A percentile compares a stretch with the other conserved stretches of the same genome.
phyloP scores from a whole-genome alignment of 495 filamentous ascomycete species.

The Saxispiralis lemnorum region DNA sequence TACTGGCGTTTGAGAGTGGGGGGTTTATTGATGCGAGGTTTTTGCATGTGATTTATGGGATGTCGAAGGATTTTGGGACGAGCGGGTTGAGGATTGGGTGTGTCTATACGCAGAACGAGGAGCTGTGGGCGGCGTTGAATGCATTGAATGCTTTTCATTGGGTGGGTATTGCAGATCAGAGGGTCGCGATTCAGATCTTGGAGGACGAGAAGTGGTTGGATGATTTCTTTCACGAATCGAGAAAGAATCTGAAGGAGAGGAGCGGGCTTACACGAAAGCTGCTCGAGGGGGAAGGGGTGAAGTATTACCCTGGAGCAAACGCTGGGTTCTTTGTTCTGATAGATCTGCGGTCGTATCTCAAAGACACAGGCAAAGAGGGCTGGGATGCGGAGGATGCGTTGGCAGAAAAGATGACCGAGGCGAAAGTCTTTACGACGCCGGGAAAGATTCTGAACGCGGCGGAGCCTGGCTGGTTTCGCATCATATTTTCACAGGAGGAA shows the following conservation, averaged over 20 bases:
- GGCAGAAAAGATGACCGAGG: slow-evolving; percentile 23
- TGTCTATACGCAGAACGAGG: slow-evolving; percentile 33
- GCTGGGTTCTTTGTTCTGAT: slow-evolving; percentile 46
- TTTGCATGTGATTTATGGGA: slow-evolving; percentile 44
- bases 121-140: slow-evolving; percentile 25
- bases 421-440: slow-evolving; percentile 30
- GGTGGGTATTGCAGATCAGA: slow-evolving; percentile 29
- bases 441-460: slow-evolving; percentile 30
- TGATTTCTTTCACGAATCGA: slow-evolving; percentile 29
- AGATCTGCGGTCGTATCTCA: slow-evolving; percentile 30
- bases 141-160: slow-evolving; percentile 29
- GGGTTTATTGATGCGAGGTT: slow-evolving; percentile 32
- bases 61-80: slow-evolving; percentile 43
- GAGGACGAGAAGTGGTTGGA: slow-evolving; percentile 31
- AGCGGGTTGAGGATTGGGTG: slow-evolving; percentile 39
- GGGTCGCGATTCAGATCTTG: slow-evolving; percentile 29
- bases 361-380: slow-evolving; percentile 5
- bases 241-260: slow-evolving; percentile 22
- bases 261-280: slow-evolving; percentile 25
- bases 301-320: slow-evolving; percentile 27
- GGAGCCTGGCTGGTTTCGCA: slow-evolving; percentile 33
- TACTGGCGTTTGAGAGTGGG: slow-evolving; percentile 30
- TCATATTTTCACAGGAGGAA: slow-evolving; percentile 32
- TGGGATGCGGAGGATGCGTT: slow-evolving; percentile 23
- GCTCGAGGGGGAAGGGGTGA: slow-evolving; percentile 26